Evolutionary conservation across 73 alveolate species (phyloP).

Genomic region (Stentor coeruleus): DNA sequence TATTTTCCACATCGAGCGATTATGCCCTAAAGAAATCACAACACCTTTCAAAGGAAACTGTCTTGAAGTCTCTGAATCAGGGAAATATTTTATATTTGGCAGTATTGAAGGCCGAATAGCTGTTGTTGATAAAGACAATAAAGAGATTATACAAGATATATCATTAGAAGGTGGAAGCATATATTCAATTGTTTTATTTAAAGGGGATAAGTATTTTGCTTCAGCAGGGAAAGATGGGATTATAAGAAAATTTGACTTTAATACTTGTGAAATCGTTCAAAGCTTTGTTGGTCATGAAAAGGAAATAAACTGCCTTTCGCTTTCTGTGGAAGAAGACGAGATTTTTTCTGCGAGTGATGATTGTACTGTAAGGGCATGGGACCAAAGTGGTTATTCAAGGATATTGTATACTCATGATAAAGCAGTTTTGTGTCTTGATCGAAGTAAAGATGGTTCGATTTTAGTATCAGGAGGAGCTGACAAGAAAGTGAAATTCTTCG

Average conservation of each 20-base stretch:
- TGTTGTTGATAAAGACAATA: background rate
- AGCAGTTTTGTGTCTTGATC: background rate
- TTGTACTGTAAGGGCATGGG: conserved; percentile 15
- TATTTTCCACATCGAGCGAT: conserved; percentile 1
- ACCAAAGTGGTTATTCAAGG: background rate
- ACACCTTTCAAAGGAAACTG: conserved; percentile 16
- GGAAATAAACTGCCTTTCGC: background rate
- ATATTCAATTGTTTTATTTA: background rate
- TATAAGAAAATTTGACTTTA: background rate
- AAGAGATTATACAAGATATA: background rate
- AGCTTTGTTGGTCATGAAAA: background rate
- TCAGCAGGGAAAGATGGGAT: conserved; percentile 21
- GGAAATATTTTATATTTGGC: background rate
- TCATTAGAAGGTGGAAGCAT: background rate
- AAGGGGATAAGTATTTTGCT: background rate
- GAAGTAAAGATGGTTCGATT: background rate
- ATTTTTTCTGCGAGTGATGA: conserved; percentile 19
- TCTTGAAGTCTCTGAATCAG: background rate
- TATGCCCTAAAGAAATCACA: background rate
- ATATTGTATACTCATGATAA: background rate
- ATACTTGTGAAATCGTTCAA: background rate
- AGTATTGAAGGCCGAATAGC: conserved; percentile 12
- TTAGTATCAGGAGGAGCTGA: conserved; percentile 18
- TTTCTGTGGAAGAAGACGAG: background rate
- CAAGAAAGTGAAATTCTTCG: background rate